A percentile compares a stretch with the other conserved stretches of the same genome.
These are phyloP conservation scores for Fusarium drepaniforme DNA, from an alignment of 2,329 filamentous ascomycete genomes.

Conservation along the genomic window DNA sequence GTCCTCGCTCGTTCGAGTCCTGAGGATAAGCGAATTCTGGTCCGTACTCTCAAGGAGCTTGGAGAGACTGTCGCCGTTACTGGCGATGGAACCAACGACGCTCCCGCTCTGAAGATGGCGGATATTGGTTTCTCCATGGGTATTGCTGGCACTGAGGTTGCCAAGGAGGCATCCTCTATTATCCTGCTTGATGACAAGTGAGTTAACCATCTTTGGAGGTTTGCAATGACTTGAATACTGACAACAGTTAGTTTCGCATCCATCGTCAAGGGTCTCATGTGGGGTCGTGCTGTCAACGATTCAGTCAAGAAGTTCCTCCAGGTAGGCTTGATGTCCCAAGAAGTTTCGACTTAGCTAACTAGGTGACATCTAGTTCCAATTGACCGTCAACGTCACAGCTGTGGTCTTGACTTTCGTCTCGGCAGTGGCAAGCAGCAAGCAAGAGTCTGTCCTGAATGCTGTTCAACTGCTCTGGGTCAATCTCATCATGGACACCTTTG, in stretches of 20 bases:
- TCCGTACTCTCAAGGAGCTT: slow-evolving; percentile 71
- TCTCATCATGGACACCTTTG: slow-evolving; percentile 74
- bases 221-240: background rate
- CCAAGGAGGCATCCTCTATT: slow-evolving; percentile 72
- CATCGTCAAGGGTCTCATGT: slow-evolving; percentile 71
- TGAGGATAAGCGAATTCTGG: slow-evolving; percentile 74
- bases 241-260: slow-evolving; percentile 57
- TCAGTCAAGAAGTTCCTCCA: slow-evolving; percentile 74
- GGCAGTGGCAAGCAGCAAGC: slow-evolving; percentile 63
- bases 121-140: slow-evolving; percentile 76
- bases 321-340: slow-evolving; percentile 39
- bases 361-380: slow-evolving; percentile 61
- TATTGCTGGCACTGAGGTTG: slow-evolving; percentile 72
- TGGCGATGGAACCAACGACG: slow-evolving; percentile 73
- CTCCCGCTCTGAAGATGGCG: slow-evolving; percentile 69
- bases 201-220: background rate
- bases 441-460: slow-evolving; percentile 67
- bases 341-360: background rate
- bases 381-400: slow-evolving; percentile 74
- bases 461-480: slow-evolving; percentile 74
- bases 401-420: slow-evolving; percentile 71
- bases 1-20: slow-evolving; percentile 75
- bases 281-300: slow-evolving; percentile 73
- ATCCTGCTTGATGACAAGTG: slow-evolving; percentile 71
- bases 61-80: slow-evolving; percentile 71